A percentile compares a stretch with the other conserved stretches of the same genome.
Conservation (phyloP, 2,329 filamentous ascomycete species). For the Stylonectria norvegica region DNA sequence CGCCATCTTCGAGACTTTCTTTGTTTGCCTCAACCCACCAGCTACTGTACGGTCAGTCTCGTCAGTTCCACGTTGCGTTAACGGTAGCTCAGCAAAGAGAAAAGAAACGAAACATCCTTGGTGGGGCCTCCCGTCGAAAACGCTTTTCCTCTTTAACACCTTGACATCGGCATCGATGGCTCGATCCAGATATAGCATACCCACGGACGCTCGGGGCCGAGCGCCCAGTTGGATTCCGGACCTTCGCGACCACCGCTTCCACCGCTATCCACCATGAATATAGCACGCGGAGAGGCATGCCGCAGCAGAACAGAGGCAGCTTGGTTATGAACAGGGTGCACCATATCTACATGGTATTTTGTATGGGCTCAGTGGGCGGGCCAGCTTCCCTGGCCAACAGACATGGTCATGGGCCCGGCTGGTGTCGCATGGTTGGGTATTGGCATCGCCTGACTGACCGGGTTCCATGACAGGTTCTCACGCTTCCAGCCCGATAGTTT, state of each 20-base stretch:
- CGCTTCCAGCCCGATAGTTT: constrained; percentile 9
- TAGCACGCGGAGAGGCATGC: constrained; percentile 3
- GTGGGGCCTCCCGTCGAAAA: too few relatives aligned
- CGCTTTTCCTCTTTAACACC: constrained; percentile 13
- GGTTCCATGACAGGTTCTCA: constrained; percentile 13
- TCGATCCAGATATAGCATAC: constrained; percentile 9
- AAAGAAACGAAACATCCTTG: too few relatives aligned
- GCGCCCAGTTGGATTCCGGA: background rate
- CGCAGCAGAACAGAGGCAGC: too few relatives aligned
- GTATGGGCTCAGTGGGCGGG: too few relatives aligned
- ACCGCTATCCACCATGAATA: constrained; percentile 15
- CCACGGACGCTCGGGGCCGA: background rate
- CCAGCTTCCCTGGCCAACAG: constrained; percentile 20
- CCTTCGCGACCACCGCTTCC: constrained; percentile 21
- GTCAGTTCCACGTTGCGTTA: too few relatives aligned
- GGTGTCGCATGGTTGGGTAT: constrained; percentile 7
- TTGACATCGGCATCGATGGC: constrained; percentile 8
- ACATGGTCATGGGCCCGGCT: constrained; percentile 4
- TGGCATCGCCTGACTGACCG: constrained; percentile 13
- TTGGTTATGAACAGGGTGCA: too few relatives aligned
- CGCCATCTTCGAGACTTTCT: too few relatives aligned
- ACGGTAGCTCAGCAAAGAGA: too few relatives aligned
- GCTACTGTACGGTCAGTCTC: too few relatives aligned
- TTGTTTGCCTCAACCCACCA: too few relatives aligned
- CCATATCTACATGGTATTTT: too few relatives aligned